Conservation (phyloP, 768 basidiomycete species). For the Lactarius tabidus region DNA sequence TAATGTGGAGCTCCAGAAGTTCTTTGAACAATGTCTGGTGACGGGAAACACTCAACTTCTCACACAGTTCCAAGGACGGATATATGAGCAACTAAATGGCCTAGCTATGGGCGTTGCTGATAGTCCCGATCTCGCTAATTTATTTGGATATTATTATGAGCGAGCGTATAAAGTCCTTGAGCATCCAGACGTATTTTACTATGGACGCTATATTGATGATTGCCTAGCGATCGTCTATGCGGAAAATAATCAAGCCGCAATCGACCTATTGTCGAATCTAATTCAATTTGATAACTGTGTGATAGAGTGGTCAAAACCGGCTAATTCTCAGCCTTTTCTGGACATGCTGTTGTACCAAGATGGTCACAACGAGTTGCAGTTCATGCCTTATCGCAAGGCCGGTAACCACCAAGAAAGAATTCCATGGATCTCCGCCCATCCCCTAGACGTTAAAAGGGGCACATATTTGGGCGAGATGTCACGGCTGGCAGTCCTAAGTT, state of each 20-base stretch:
- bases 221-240: conserved; percentile 25
- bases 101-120: conserved; percentile 4
- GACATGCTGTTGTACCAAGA: background rate
- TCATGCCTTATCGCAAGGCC: background rate
- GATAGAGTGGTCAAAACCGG: background rate
- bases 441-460: too few species aligned
- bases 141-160: background rate
- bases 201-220: conserved; percentile 37
- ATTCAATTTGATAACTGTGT: background rate
- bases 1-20: too few species aligned
- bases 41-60: too few species aligned
- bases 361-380: background rate
- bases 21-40: too few species aligned
- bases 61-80: too few species aligned
- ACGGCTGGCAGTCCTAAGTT: background rate
- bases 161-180: background rate
- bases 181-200: conserved; percentile 28
- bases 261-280: too few species aligned
- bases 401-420: too few species aligned
- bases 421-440: too few species aligned
- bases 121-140: background rate
- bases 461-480: background rate
- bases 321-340: background rate
- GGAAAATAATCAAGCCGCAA: too few species aligned
- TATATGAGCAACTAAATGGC: too few species aligned